Evolutionary conservation across 306 rosid species (phyloP).

Genomic region (Castanea crenata): DNA sequence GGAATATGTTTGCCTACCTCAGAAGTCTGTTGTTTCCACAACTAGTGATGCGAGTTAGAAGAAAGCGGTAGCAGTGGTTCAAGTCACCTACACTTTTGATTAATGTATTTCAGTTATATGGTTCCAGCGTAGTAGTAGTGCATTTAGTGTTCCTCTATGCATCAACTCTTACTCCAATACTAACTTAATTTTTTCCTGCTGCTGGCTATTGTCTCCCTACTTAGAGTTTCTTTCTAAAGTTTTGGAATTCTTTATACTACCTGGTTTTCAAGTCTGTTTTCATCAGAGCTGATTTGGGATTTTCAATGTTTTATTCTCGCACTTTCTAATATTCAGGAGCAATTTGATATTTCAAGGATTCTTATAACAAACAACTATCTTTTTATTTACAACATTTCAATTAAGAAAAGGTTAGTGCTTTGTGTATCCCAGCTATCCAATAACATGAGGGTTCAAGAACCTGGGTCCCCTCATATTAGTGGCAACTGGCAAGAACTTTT

Average conservation of each 20-base stretch:
- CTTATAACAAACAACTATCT: slow-evolving; percentile 5
- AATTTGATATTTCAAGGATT: slow-evolving; percentile 6
- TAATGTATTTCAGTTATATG: neutral
- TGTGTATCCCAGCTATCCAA: neutral
- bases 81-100: neutral
- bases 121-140: neutral
- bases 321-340: slow-evolving; percentile 30
- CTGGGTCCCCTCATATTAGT: slow-evolving; percentile 8
- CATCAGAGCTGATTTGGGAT: neutral
- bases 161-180: neutral
- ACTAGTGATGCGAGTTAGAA: neutral
- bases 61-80: neutral
- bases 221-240: neutral
- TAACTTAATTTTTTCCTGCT: neutral
- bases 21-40: neutral
- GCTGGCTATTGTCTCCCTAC: neutral
- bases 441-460: neutral
- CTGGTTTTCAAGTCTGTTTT: slow-evolving; percentile 10
- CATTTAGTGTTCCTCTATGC: neutral
- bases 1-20: neutral
- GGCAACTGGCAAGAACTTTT: neutral
- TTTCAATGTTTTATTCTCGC: slow-evolving; percentile 11
- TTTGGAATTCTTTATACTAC: slow-evolving; percentile 28
- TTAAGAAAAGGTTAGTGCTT: neutral
- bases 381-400: neutral